phyloP scores from a whole-genome alignment of 805 yeast species.

The Teunomyces cretensis region DNA sequence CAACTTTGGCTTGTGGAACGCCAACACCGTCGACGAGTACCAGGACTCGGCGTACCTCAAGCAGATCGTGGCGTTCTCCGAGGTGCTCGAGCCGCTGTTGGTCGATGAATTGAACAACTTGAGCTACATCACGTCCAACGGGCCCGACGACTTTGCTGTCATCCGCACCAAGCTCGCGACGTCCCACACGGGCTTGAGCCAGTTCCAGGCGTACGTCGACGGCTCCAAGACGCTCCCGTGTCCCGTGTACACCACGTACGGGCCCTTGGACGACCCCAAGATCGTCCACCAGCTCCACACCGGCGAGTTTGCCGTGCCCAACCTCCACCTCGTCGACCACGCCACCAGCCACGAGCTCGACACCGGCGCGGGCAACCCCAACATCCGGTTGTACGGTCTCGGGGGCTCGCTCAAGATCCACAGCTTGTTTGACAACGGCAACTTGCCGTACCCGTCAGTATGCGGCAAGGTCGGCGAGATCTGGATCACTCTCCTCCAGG shows the following conservation, averaged over 20 bases:
- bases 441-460: slow-evolving; percentile 12
- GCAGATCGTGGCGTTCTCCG: slow-evolving; percentile 67
- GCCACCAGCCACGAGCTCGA: slow-evolving; percentile 42
- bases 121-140: slow-evolving; percentile 7
- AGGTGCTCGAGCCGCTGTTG: slow-evolving; percentile 49
- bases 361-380: slow-evolving; percentile 36
- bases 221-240: slow-evolving; percentile 42
- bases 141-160: slow-evolving; percentile 2
- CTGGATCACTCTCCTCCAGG: slow-evolving; percentile 71
- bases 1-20: slow-evolving; percentile 61
- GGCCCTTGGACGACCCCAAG: slow-evolving; percentile 71
- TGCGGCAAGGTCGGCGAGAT: slow-evolving; percentile 52
- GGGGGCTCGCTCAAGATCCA: slow-evolving; percentile 73
- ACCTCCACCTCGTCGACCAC: slow-evolving; percentile 64
- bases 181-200: slow-evolving; percentile 13
- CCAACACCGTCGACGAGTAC: slow-evolving; percentile 51
- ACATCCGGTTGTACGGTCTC: slow-evolving; percentile 60
- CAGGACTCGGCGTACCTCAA: slow-evolving; percentile 54
- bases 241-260: slow-evolving; percentile 80
- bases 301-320: slow-evolving; percentile 54
- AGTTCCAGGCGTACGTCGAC: slow-evolving; percentile 20
- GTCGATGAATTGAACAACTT: slow-evolving; percentile 53
- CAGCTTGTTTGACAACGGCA: slow-evolving; percentile 56
- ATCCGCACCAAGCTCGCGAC: slow-evolving; percentile 9
- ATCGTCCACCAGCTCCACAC: slow-evolving; percentile 62